A percentile compares a stretch with the other conserved stretches of the same genome.
Evolutionary conservation across 306 rosid genomes (phyloP).

Genomic region (Luffa aegyptiaca): DNA sequence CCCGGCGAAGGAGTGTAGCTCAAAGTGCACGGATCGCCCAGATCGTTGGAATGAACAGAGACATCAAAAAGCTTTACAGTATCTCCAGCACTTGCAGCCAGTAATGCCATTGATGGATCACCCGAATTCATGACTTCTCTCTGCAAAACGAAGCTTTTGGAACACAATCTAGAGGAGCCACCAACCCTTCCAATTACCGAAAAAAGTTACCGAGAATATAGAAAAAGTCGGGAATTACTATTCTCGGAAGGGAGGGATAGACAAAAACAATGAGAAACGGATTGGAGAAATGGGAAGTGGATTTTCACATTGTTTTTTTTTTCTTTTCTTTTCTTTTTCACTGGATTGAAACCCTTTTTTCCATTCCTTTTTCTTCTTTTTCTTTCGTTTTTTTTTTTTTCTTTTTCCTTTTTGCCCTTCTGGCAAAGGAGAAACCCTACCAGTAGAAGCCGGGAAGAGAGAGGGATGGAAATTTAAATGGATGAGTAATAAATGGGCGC

Average conservation of each 20-base stretch:
- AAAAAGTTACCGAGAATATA: neutral
- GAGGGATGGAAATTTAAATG: neutral
- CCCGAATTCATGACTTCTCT: slow-evolving; percentile 16
- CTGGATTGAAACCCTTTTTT: neutral
- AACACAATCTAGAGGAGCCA: neutral
- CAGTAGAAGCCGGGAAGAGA: neutral
- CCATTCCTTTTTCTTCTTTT: neutral
- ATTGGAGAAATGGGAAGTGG: neutral
- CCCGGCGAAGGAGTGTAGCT: slow-evolving; percentile 82
- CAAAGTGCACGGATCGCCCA: slow-evolving; percentile 81
- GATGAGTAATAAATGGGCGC: slow-evolving; percentile 2
- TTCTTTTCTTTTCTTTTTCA: neutral
- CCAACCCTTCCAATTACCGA: neutral
- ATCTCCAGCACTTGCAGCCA: slow-evolving; percentile 91
- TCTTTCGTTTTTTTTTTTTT: neutral
- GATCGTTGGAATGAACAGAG: slow-evolving; percentile 75
- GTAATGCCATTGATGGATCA: slow-evolving; percentile 69
- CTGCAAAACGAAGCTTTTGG: neutral
- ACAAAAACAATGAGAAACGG: neutral
- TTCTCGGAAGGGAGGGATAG: neutral
- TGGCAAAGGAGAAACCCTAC: slow-evolving; percentile 6
- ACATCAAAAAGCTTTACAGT: slow-evolving; percentile 89
- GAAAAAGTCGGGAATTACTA: neutral
- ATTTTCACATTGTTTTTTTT: neutral
- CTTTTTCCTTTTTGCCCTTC: neutral